Evolutionary conservation across 2,329 filamentous ascomycete species (phyloP), one percentile per base, ranked within the genome.

Genomic region (Neonectria faginata): DNA sequence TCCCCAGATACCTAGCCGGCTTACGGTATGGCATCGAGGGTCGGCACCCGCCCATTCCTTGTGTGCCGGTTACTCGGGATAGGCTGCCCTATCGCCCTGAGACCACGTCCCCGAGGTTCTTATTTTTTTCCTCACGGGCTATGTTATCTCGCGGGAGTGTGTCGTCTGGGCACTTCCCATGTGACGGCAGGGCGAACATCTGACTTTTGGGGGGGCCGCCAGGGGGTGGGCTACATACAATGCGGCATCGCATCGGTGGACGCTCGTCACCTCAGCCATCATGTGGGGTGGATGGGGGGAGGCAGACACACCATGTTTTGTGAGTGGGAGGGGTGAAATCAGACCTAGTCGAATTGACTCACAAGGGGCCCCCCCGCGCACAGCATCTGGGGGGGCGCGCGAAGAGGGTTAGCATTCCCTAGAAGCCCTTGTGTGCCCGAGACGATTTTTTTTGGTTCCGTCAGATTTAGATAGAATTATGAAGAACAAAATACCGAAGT

Each of bases 181-280:
- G 62, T 64, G 62, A 64, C 42, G 45, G 27, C 25, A 48, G 27
- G 42, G 61, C 56, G 57, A 60, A 60, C 62, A 64, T 60, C 61
- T 64, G 61, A 64, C 62, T 56, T 42, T 56, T 55, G 22, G 22
- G 25, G 25, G 39, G 44, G 47, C 39, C 20, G 39, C 48, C 57
- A 59, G 60, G 53, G 36, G 60, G 39, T 50, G 45, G 53, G 48
- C 51, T 52, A 36, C 56, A 42, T 25, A 25, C 25, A 25, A 14
- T 48, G 60, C 60, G 60, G 54, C 5, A 25, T 25, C 25, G 25
- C 54, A 51, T 57, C 54, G 47, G 44, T 56, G 36, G 55, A 44
- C 50, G 62, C 55, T 64, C 33, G 52, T 64, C 62, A 60, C 62
- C 36, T 64, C 36, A 60, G 57, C 61, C 56, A 64, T 64, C 57